Base-by-base conservation (phyloP, 1,139 yeast species). In the Geotrichum aggregatum region DNA sequence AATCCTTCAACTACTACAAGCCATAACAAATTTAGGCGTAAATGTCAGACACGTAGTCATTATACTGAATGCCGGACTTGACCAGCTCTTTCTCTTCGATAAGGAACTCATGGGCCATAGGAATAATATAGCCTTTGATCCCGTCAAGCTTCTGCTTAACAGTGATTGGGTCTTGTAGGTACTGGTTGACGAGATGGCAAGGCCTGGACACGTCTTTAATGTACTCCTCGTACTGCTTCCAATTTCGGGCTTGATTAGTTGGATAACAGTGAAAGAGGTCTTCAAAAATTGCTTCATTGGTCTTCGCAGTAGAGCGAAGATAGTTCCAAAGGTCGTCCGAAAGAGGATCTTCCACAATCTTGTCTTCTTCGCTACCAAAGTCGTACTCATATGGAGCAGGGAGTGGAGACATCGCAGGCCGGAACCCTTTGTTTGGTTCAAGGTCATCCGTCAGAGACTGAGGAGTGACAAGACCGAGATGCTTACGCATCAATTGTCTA, bases 231-330 rank as follows among this genome's bases (percentile, higher is more conserved):
- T 56, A 56, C 18, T 56, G 46, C 1, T 35, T 22, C 59, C 59
- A 56, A 41, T 51, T 56, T 19, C 22, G 26, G 11, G 52, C 55
- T 24, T 53, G 44, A 45, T 56, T 54, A 10, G 58, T 53, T 8
- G 59, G 59, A 31, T 54, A 52, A 11, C 53, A 47, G 39, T 56
- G 58, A 45, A 56, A 56, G 3, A 56, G 47, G n/a, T 56, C 56
- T 44, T 56, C 59, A 34, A 50, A 56, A 7, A 56, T 54, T 5
- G 36, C 56, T 28, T 56, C 50, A 38, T 56, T 56, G 1, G 28
- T 24, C 19, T 41, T 34, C 8, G 59, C 52, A 2, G 49, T 49
- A 16, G 33, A 13, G 11, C 22, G 42, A 16, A 56, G 14, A 36
- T 55, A 56, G n/a, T 44, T 16, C 59, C 59, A 56, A 4, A 55